Evolutionary conservation across 768 basidiomycete genomes (phyloP).

Genomic region (Boletus reticuloceps): DNA sequence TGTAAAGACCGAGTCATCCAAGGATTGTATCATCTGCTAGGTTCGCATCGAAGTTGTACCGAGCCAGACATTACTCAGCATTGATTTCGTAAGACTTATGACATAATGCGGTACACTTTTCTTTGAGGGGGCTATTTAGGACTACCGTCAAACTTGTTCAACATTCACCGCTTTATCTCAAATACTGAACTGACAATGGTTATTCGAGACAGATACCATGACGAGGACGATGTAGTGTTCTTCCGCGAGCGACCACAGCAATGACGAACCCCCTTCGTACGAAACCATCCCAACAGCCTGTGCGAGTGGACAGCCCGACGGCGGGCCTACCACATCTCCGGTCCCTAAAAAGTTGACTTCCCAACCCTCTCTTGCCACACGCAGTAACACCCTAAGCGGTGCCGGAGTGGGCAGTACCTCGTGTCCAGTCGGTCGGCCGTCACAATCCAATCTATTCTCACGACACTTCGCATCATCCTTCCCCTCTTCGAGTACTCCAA

Average conservation of each 20-base stretch:
- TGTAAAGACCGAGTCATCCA: conserved; percentile 5
- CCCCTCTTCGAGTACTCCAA: conserved; percentile 31
- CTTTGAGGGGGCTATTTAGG: conserved; percentile 30
- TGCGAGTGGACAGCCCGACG: not conserved
- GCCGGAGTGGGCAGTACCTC: not conserved
- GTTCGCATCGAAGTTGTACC: too few relatives aligned
- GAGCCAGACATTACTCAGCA: too few relatives aligned
- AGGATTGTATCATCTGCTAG: conserved; percentile 15
- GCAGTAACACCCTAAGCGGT: not conserved
- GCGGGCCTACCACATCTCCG: not conserved
- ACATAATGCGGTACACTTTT: conserved; percentile 39
- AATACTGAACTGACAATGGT: conserved; percentile 12
- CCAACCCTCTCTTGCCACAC: not conserved
- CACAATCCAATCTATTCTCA: too few relatives aligned
- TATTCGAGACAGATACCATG: conserved; percentile 18
- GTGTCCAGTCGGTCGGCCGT: not conserved
- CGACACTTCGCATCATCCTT: conserved; percentile 3
- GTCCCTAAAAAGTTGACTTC: conserved; percentile 7
- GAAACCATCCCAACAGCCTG: conserved; percentile 12
- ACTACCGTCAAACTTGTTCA: too few relatives aligned
- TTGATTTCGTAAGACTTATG: too few relatives aligned
- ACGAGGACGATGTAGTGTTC: conserved; percentile 1
- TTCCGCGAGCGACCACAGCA: not conserved
- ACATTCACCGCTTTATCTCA: not conserved
- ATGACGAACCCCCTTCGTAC: conserved; percentile 26